These are phyloP conservation scores for Pyrenula aspistea DNA, from an alignment of 495 filamentous ascomycete species.

Conservation along the genomic window DNA sequence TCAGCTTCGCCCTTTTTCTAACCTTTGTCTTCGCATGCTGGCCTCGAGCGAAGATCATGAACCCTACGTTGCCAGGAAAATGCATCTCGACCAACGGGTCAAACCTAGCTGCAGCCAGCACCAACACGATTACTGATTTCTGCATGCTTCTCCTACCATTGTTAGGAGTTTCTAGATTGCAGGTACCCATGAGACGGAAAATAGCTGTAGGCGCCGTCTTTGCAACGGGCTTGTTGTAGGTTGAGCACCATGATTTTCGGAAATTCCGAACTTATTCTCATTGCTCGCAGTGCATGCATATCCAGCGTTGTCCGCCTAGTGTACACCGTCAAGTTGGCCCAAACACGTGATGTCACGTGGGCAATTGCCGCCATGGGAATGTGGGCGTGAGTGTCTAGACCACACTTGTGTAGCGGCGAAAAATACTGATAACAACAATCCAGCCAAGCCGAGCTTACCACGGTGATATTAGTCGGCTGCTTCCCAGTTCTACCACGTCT, in stretches of 20 bases:
- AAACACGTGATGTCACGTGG: constrained; percentile 4
- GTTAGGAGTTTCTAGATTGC: constrained; percentile 8
- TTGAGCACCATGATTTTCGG: too few species aligned
- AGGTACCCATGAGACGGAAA: constrained; percentile 8
- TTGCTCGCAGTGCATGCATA: constrained; percentile 3
- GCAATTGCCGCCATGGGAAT: constrained; percentile 1
- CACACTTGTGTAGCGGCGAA: neutral
- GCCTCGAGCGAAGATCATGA: constrained; percentile 9
- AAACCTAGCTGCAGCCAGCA: constrained; percentile 1
- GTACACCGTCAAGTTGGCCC: neutral
- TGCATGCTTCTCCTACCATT: constrained; percentile 7
- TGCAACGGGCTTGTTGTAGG: neutral
- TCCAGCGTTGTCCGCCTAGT: constrained; percentile 7
- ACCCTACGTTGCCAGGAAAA: constrained; percentile 2
- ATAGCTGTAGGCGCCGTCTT: constrained; percentile 4
- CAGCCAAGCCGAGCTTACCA: constrained; percentile 4
- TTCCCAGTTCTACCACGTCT: constrained; percentile 6
- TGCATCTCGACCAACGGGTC: constrained; percentile 6
- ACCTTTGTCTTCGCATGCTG: constrained; percentile 8
- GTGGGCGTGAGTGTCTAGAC: constrained; percentile 6
- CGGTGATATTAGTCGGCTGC: constrained; percentile 5
- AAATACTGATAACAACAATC: neutral
- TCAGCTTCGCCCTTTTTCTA: constrained; percentile 6
- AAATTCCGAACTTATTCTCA: too few species aligned
- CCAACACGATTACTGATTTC: constrained; percentile 8